A percentile compares a stretch with the other conserved stretches of the same genome.
These are phyloP conservation scores for Lizonia empirigonia DNA, from an alignment of 2,329 filamentous ascomycete genomes.

Conservation along the genomic window DNA sequence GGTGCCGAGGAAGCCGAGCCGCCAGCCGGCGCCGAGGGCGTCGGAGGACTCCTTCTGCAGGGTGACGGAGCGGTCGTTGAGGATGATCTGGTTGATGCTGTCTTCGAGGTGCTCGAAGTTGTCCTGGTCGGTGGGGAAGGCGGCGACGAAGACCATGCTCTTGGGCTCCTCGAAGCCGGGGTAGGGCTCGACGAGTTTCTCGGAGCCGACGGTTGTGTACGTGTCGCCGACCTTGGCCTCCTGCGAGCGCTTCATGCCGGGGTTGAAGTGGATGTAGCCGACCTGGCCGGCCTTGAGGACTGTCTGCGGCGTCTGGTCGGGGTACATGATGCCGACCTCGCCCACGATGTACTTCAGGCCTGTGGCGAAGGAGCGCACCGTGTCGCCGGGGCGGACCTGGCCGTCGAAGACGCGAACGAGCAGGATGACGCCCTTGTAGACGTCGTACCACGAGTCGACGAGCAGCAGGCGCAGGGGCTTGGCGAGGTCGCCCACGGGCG, in stretches of 20 bases:
- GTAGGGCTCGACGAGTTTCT: constrained; percentile 77
- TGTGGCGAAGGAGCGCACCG: constrained; percentile 86
- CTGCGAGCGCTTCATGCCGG: constrained; percentile 95
- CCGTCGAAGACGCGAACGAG: constrained; percentile 93
- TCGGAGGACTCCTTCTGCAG: constrained; percentile 94
- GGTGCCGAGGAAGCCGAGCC: constrained; percentile 93
- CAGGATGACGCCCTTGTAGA: constrained; percentile 90
- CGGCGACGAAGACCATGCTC: constrained; percentile 98
- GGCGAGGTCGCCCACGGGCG: constrained; percentile 72
- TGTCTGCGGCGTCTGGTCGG: constrained; percentile 79
- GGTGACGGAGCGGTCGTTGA: constrained; percentile 95
- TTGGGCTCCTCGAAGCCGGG: constrained; percentile 97
- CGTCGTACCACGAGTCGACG: constrained; percentile 98
- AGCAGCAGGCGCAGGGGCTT: constrained; percentile 83
- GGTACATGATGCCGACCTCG: constrained; percentile 96
- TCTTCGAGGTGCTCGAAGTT: constrained; percentile 88
- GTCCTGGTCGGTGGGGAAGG: constrained; percentile 89
- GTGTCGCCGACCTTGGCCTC: constrained; percentile 97
- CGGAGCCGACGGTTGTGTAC: constrained; percentile 79
- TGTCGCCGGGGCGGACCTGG: constrained; percentile 78
- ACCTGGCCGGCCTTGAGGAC: constrained; percentile 88
- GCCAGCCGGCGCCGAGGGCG: constrained; percentile 90
- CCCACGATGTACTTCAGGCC: constrained; percentile 89
- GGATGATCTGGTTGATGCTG: constrained; percentile 88
- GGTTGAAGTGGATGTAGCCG: constrained; percentile 96